Base-by-base conservation (phyloP, 176 grass and related monocot genomes). In the Tillandsia leiboldiana region DNA sequence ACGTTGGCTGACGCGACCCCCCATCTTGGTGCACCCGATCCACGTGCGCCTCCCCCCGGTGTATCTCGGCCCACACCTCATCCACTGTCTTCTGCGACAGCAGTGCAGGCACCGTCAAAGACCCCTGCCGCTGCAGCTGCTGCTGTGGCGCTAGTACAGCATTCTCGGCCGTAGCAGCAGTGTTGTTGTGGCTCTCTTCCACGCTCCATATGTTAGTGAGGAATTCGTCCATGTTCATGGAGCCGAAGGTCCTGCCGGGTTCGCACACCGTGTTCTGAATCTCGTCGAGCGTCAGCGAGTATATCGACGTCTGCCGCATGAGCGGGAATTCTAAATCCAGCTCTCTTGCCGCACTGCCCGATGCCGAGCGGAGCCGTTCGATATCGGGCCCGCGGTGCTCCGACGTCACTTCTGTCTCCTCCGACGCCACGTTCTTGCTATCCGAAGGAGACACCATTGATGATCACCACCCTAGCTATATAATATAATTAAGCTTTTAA, bases 161-260 rank as follows among this genome's bases (percentile, higher is more conserved):
- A n/a, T 26, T 58, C 22, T 24, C 68, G 22, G 56, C 49, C 59
- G 17, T 63, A 0, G 26, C 54, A 11, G 47, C 75, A 22, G 49
- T 83, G 48, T 62, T 63, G 10, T 64, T 77, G 10, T 93, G 84
- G 53, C 88, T 86, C 72, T 99, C 94, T 70, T 99, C 87, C 13
- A 78, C 94, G 68, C 93, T 99, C 89, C 94, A 93, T 66, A 99
- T 99, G 74, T 90, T 93, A 62, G 77, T 82, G 57, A 99, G 70
- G 84, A 99, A 99, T 80, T 99, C 90, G 29, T 99, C 94, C 90
- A 99, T 99, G 82, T 99, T 93, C 90, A 99, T 99, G 69, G 89
- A 93, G 14, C 84, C 94, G 54, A 99, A 90, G 28, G 88, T 90
- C 77, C 87, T 85, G 0, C 94, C 84, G 1, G 84, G 77, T 70